Conservation (phyloP, 305 asterid genomes). For the Fraxinus dipetala region DNA sequence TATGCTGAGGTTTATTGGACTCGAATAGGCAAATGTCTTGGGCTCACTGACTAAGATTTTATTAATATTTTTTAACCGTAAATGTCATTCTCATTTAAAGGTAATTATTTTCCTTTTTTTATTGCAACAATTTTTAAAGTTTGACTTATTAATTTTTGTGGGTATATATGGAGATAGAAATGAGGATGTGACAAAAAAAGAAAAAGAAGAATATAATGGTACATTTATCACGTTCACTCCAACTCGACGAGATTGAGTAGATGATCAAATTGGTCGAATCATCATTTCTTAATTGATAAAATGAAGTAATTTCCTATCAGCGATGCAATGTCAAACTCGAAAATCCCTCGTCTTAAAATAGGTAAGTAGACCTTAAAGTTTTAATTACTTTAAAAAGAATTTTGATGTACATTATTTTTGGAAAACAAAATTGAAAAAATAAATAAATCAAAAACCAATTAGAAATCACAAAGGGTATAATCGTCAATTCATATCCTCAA, state of each 20-base stretch:
- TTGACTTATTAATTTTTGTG: background rate
- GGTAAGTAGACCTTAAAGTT: background rate
- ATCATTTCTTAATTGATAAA: background rate
- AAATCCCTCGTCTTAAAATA: background rate
- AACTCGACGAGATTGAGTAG: background rate
- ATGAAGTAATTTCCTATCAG: background rate
- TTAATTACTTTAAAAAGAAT: background rate
- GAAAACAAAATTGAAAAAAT: background rate
- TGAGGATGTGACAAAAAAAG: background rate
- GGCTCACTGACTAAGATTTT: background rate
- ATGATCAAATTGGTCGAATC: background rate
- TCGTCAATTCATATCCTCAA: background rate
- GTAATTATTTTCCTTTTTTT: background rate
- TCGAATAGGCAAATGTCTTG: background rate
- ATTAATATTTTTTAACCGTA: background rate
- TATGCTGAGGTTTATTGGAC: background rate
- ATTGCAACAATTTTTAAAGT: background rate
- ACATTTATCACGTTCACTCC: background rate
- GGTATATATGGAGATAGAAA: background rate
- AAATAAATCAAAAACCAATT: background rate
- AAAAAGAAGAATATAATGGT: background rate
- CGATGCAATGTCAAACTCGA: background rate
- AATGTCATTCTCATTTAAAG: background rate
- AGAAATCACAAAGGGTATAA: conserved; percentile 10
- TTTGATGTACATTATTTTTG: background rate